These are phyloP conservation scores for Kazachstania taianensis DNA, from an alignment of 805 yeast species.

Conservation along the genomic window DNA sequence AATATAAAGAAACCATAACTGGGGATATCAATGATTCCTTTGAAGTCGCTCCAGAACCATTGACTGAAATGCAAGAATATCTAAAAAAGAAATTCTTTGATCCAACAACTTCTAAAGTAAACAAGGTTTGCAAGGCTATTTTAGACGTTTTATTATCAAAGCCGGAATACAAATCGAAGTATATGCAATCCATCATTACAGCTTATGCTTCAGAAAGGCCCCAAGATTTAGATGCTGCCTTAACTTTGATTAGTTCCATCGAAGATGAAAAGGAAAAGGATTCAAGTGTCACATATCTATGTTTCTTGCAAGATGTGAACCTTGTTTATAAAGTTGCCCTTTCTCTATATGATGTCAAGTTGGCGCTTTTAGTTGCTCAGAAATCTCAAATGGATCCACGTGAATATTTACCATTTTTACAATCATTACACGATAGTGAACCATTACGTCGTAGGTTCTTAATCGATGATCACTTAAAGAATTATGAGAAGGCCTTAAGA, in stretches of 20 bases:
- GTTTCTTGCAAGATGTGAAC: slow-evolving; percentile 86
- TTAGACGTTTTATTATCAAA: slow-evolving; percentile 41
- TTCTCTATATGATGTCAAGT: slow-evolving; percentile 69
- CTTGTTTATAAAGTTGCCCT: slow-evolving; percentile 69
- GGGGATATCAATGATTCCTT: slow-evolving; percentile 21
- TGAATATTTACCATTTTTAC: slow-evolving; percentile 89
- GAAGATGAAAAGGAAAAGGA: slow-evolving; percentile 43
- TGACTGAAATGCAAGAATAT: slow-evolving; percentile 32
- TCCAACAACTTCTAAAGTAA: slow-evolving; percentile 48
- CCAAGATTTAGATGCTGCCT: slow-evolving; percentile 70
- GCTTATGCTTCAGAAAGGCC: slow-evolving; percentile 90
- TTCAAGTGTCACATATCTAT: slow-evolving; percentile 66
- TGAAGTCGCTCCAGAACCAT: slow-evolving; percentile 24
- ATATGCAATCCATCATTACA: slow-evolving; percentile 71
- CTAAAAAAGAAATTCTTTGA: slow-evolving; percentile 33
- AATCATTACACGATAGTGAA: slow-evolving; percentile 58
- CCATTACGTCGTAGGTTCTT: slow-evolving; percentile 59
- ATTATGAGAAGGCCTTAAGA: slow-evolving; percentile 54
- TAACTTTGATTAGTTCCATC: slow-evolving; percentile 48
- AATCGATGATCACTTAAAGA: slow-evolving; percentile 70
- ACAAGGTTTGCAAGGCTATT: slow-evolving; percentile 65
- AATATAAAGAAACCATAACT: slow-evolving; percentile 64
- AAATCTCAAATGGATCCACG: slow-evolving; percentile 97
- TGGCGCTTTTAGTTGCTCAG: slow-evolving; percentile 81
- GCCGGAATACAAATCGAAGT: slow-evolving; percentile 43